Evolutionary conservation across 441 rosid genomes (phyloP).

Genomic region (Populus hybrid): DNA sequence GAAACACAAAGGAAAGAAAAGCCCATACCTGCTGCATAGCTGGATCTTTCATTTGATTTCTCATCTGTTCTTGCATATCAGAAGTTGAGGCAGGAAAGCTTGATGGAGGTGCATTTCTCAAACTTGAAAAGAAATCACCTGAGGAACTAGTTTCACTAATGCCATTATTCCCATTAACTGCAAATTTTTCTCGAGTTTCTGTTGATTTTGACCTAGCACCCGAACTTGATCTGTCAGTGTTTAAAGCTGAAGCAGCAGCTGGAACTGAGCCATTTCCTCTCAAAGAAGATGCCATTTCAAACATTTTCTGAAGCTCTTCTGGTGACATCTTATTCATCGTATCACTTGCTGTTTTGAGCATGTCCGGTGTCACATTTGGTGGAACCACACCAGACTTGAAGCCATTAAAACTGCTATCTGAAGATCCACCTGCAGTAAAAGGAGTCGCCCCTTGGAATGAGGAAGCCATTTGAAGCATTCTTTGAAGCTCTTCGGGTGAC

Average conservation of each 20-base stretch:
- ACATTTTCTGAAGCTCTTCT: conserved; percentile 79
- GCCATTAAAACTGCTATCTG: conserved; percentile 31
- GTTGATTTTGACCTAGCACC: conserved; percentile 24
- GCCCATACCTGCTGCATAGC: conserved; percentile 71
- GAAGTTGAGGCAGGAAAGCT: conserved; percentile 50
- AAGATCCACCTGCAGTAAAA: conserved; percentile 23
- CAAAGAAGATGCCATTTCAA: conserved; percentile 11
- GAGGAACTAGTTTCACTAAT: conserved; percentile 51
- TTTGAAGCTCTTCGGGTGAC: conserved; percentile 90
- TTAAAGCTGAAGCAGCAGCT: conserved; percentile 36
- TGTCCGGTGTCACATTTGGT: conserved; percentile 72
- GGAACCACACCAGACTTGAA: conserved; percentile 42
- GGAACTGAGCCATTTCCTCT: conserved; percentile 39
- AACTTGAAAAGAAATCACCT: conserved; percentile 32
- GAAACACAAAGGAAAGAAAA: background rate
- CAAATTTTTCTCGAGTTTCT: conserved; percentile 29
- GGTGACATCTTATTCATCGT: conserved; percentile 83
- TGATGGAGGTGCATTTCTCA: conserved; percentile 41
- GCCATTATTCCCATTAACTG: conserved; percentile 30
- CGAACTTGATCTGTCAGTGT: conserved; percentile 22
- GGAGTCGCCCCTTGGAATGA: conserved; percentile 63
- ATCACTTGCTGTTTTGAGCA: conserved; percentile 73
- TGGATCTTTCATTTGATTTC: conserved; percentile 92
- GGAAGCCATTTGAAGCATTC: conserved; percentile 75
- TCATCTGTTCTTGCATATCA: conserved; percentile 83